These are phyloP conservation scores for Xylariaceae sp. DNA, from an alignment of 2,329 filamentous ascomycete species.

Conservation along the genomic window DNA sequence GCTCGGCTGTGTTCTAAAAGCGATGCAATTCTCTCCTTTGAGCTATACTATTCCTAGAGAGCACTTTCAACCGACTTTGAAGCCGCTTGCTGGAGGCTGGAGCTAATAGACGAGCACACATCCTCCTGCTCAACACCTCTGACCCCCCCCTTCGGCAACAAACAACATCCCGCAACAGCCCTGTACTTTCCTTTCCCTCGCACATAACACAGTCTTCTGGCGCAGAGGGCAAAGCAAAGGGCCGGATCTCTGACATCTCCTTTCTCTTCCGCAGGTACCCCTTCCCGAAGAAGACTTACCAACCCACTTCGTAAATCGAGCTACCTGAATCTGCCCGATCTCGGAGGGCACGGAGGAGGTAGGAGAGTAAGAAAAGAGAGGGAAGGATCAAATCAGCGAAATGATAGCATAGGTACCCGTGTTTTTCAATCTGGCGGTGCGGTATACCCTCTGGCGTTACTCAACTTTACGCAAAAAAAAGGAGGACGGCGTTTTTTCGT, in stretches of 20 bases:
- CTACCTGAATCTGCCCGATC: slow-evolving; percentile 16
- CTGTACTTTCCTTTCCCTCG: slow-evolving; percentile 3
- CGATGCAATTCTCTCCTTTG: too few species aligned
- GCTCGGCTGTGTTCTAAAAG: too few species aligned
- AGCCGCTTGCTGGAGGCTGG: too few species aligned
- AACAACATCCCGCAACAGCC: too few species aligned
- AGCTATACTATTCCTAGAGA: too few species aligned
- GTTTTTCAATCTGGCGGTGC: too few species aligned
- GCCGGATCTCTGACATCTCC: slow-evolving; percentile 18
- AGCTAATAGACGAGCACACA: too few species aligned
- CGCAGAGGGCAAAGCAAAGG: too few species aligned
- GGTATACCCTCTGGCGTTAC: slow-evolving; percentile 32
- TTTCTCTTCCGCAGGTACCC: slow-evolving; percentile 60
- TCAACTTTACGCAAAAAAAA: slow-evolving; percentile 35
- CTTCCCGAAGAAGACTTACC: slow-evolving; percentile 74
- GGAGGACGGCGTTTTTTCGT: slow-evolving; percentile 25
- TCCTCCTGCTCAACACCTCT: too few species aligned
- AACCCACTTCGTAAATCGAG: slow-evolving; percentile 35
- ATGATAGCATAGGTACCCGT: slow-evolving; percentile 20
- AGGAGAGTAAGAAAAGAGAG: slow-evolving; percentile 9
- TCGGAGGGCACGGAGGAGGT: slow-evolving; percentile 4
- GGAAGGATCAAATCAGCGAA: slow-evolving; percentile 7
- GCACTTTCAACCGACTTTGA: too few species aligned
- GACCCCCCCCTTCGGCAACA: too few species aligned
- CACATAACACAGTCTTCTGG: neutral